Evolutionary conservation across 129 eudicot genomes (phyloP), one percentile per base, ranked within the genome.

Genomic region (Smallanthus sonchifolius): DNA sequence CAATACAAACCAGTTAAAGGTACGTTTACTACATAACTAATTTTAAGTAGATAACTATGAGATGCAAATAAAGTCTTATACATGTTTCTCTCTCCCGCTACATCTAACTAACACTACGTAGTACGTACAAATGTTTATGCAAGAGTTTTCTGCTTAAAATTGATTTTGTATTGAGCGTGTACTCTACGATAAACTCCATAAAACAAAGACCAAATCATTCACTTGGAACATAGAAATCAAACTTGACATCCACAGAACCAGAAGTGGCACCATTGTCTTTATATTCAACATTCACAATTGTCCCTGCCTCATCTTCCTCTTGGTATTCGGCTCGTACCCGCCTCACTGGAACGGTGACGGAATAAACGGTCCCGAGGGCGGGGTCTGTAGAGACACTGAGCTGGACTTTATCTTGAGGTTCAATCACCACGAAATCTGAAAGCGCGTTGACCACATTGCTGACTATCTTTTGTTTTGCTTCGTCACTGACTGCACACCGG

Each of bases 401-500:
- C 73, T 89, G 95, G 65, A 87, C 95, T 74, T 92, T 92, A 74
- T 89, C 95, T 84, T 84, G 83, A 5, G 98, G 83, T 61, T 92
- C 96, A 57, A 89, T 92, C 85, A 89, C 95, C 65, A 92, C 95
- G 39, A 87, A 89, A 76, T 92, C 96, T 20, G 90, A 86, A 45
- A 92, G 73, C 24, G 85, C 88, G 14, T 55, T 84, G 16, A 89
- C 96, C 24, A 89, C 77, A 24, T 88, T 87, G 67, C 78, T 86
- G 54, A 92, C 95, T 52, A 92, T 92, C 72, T 76, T 85, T 81
- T 81, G 86, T 66, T 92, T 92, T 8, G 98, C 95, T 84, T 89
- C 96, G 13, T 92, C 90, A 10, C 92, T 92, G 48, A 92, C 96
- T n/a, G 93, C 92, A 84, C 96, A 89, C 0, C 90, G 77, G 70